Base-by-base conservation (phyloP, 192 early-diverging fungal species). In the Geranomyces michiganensis region DNA sequence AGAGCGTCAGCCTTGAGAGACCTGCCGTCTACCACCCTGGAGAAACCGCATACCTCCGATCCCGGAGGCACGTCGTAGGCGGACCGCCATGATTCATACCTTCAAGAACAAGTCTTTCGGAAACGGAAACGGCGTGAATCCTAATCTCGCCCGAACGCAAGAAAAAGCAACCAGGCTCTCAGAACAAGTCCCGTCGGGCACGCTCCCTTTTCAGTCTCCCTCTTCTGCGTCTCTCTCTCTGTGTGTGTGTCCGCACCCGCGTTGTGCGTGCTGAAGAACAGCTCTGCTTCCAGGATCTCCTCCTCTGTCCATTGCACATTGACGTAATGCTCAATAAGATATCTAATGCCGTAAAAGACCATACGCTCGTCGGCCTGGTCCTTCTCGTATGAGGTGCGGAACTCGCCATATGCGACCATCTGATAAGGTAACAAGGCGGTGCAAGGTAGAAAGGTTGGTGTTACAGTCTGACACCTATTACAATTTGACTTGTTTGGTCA, bases 361-460 rank as follows among this genome's bases (percentile, higher is more conserved):
- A 94, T 87, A 49, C 94, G 90, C 26, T 79, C 72, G 76, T 95
- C 94, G 17, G 81, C 58, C 0, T 68, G 26, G 74, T 94, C 90
- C 29, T 86, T 83, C 59, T 92, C 78, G 73, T 79, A 92, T 5
- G 82, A 74, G 13, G 76, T 68, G 3, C 94, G 90, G 78, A 92
- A 93, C 74, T 95, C 94, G 43, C 83, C 89, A 64, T 95, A 95
- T 36, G 94, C 94, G 27, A 89, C 84, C 78, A 91, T 88, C 83
- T 88, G 53, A 7, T 19, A 14, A 29, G 19, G 21, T 26, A 60
- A 15, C 3, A 3, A n/a, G 21, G 21, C 31, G 0, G 0, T 48
- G 21, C 27, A 9, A 13, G 12, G 6, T 29, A 41, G 58, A 9
- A 13, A 70, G 5, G 46, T 33, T 24, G 63, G 46, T 41, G 0